phyloP scores from a whole-genome alignment of 352 stramenopile genomes.

The Peronospora tabacina region DNA sequence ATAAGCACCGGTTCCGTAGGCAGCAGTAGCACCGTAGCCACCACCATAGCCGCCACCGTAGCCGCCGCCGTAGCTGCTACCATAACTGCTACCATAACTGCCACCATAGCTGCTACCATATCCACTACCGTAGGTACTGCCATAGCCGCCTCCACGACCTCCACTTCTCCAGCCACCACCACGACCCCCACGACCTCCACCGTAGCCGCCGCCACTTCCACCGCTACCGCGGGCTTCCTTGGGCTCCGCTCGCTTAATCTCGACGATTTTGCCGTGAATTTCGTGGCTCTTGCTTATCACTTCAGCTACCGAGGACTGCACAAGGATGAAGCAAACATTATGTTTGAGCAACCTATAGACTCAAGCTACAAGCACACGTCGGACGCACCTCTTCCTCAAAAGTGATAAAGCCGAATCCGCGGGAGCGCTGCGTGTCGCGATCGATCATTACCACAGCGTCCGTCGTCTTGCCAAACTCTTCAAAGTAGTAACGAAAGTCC shows the following conservation, averaged over 20 bases:
- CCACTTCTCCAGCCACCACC: slow-evolving; percentile 20
- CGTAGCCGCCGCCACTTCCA: slow-evolving; percentile 21
- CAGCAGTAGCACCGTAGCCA: slow-evolving; percentile 26
- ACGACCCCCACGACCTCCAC: slow-evolving; percentile 26
- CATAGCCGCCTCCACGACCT: slow-evolving; percentile 23
- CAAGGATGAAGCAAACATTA: slow-evolving; percentile 2
- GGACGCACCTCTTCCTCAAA: slow-evolving; percentile 81
- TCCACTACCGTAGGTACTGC: slow-evolving; percentile 25
- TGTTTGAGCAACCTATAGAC: neutral
- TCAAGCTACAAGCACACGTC: neutral
- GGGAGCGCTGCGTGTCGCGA: slow-evolving; percentile 84
- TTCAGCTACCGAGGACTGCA: slow-evolving; percentile 71
- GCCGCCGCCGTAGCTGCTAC: slow-evolving; percentile 27
- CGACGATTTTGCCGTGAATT: slow-evolving; percentile 86
- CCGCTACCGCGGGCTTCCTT: slow-evolving; percentile 55
- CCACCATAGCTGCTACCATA: slow-evolving; percentile 21
- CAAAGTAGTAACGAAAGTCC: slow-evolving; percentile 89
- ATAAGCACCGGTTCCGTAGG: slow-evolving; percentile 33
- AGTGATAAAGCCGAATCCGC: slow-evolving; percentile 90
- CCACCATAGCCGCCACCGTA: slow-evolving; percentile 24
- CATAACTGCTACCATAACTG: slow-evolving; percentile 20
- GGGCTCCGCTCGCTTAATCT: slow-evolving; percentile 84
- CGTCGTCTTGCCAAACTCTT: slow-evolving; percentile 85
- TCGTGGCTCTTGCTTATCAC: slow-evolving; percentile 86
- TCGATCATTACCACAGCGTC: slow-evolving; percentile 92